These are phyloP conservation scores for Arthrobotrys musiformis DNA, from an alignment of 2,329 filamentous ascomycete species.

Conservation along the genomic window DNA sequence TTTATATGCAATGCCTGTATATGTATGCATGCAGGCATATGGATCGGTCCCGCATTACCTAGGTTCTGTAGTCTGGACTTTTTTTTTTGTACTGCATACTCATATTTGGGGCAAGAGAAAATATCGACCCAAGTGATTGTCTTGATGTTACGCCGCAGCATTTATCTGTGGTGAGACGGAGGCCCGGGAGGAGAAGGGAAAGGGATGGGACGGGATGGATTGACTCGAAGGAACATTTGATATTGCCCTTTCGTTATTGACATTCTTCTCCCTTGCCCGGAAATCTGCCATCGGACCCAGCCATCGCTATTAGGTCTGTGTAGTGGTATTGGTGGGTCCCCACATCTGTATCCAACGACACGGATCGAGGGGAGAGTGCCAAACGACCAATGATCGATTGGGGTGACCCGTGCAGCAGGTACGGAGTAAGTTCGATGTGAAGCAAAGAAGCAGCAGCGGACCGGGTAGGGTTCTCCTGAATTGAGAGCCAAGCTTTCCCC, in stretches of 20 bases:
- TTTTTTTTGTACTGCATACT: not conserved
- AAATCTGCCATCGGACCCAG: slow-evolving; percentile 36
- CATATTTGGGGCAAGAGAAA: slow-evolving; percentile 24
- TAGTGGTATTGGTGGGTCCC: slow-evolving; percentile 38
- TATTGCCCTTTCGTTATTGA: slow-evolving; percentile 30
- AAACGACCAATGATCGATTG: slow-evolving; percentile 30
- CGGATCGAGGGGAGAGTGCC: slow-evolving; percentile 33
- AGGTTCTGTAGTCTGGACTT: slow-evolving; percentile 1
- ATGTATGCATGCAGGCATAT: not conserved
- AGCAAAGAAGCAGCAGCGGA: slow-evolving; percentile 16
- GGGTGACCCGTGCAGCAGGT: slow-evolving; percentile 18
- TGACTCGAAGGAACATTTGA: slow-evolving; percentile 10
- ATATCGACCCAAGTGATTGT: slow-evolving; percentile 47
- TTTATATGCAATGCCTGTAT: not conserved
- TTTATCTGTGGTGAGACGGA: slow-evolving; percentile 1
- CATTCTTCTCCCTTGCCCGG: slow-evolving; percentile 19
- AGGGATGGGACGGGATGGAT: not conserved
- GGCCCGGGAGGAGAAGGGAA: not conserved
- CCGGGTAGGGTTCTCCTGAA: slow-evolving; percentile 56
- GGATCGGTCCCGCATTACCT: not conserved
- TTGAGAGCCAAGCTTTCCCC: slow-evolving; percentile 53
- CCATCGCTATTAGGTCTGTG: slow-evolving; percentile 28
- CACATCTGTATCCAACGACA: slow-evolving; percentile 25
- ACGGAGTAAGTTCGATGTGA: slow-evolving; percentile 12
- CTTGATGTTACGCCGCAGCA: slow-evolving; percentile 43